phyloP scores from a whole-genome alignment of 2,329 filamentous ascomycete species.

The Coniochaeta sp. region DNA sequence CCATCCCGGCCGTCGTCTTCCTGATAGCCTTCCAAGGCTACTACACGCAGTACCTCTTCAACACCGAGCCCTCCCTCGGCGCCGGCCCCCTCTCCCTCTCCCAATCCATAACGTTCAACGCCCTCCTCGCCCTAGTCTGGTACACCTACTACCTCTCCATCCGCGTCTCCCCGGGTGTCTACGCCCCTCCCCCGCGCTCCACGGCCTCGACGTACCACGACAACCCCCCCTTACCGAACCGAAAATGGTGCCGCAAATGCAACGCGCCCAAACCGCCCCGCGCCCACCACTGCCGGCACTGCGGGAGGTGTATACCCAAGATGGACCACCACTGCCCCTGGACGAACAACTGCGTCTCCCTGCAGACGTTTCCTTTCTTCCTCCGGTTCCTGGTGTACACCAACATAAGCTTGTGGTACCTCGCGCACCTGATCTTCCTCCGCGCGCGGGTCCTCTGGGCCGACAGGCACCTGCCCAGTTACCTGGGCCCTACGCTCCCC shows the following conservation, averaged over 20 bases:
- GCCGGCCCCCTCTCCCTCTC: constrained; percentile 51
- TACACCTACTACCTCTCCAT: constrained; percentile 61
- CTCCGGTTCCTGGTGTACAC: constrained; percentile 69
- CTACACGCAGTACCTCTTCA: constrained; percentile 65
- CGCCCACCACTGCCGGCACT: constrained; percentile 76
- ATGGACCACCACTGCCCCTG: constrained; percentile 89
- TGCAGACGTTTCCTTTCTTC: constrained; percentile 78
- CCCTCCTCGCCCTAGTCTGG: constrained; percentile 56
- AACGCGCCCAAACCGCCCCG: constrained; percentile 66
- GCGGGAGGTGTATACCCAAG: constrained; percentile 65
- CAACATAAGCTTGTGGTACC: constrained; percentile 55
- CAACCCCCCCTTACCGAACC: constrained; percentile 5
- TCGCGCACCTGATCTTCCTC: constrained; percentile 53
- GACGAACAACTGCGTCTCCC: constrained; percentile 77
- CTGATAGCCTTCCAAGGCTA: constrained; percentile 66
- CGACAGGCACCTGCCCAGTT: constrained; percentile 60
- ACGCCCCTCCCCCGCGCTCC: constrained; percentile 29
- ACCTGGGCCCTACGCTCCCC: constrained; percentile 59
- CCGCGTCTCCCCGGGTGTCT: constrained; percentile 50
- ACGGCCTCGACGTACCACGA: constrained; percentile 16
- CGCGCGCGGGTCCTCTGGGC: constrained; percentile 57
- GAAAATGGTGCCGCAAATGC: constrained; percentile 71
- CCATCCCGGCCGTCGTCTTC: constrained; percentile 60
- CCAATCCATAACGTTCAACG: constrained; percentile 60
- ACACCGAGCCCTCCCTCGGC: constrained; percentile 47